phyloP scores from a whole-genome alignment of 495 filamentous ascomycete species.

The Annulohypoxylon stygium region DNA sequence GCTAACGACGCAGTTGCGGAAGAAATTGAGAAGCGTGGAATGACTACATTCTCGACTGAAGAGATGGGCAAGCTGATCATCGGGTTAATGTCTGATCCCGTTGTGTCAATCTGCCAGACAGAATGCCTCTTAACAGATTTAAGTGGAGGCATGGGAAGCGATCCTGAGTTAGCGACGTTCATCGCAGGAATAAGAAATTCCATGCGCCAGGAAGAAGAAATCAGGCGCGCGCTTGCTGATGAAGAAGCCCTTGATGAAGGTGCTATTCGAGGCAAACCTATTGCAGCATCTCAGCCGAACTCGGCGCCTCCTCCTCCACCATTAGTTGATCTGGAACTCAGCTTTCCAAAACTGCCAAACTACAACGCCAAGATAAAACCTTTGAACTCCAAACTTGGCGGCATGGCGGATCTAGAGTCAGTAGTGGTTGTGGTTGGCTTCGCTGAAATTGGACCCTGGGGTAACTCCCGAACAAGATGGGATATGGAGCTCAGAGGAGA shows the following conservation, averaged over 20 bases:
- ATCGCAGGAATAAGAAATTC: constrained; percentile 89
- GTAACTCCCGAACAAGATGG: constrained; percentile 91
- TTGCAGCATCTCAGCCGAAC: constrained; percentile 86
- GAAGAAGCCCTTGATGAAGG: constrained; percentile 98
- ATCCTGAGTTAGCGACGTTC: constrained; percentile 89
- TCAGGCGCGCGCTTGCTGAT: constrained; percentile 89
- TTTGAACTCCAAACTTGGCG: constrained; percentile 85
- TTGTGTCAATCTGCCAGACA: constrained; percentile 94
- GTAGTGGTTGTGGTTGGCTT: constrained; percentile 98
- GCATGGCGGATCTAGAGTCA: constrained; percentile 97
- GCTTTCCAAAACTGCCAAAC: constrained; percentile 87
- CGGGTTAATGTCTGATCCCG: constrained; percentile 90
- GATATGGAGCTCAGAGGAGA: constrained; percentile 91
- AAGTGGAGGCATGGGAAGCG: constrained; percentile 95
- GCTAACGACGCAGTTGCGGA: constrained; percentile 97
- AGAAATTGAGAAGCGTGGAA: constrained; percentile 91
- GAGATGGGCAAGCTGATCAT: constrained; percentile 99
- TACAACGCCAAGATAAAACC: constrained; percentile 89
- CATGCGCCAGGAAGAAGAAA: constrained; percentile 90
- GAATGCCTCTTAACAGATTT: constrained; percentile 96
- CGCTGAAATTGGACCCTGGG: constrained; percentile 89
- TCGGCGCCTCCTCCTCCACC: constrained; percentile 78
- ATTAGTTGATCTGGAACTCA: constrained; percentile 93
- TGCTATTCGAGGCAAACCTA: constrained; percentile 89
- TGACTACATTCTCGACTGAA: constrained; percentile 96